A percentile compares a stretch with the other conserved stretches of the same genome.
These are phyloP conservation scores for Vigna trinervia DNA, from an alignment of 306 rosid species.

Conservation along the genomic window DNA sequence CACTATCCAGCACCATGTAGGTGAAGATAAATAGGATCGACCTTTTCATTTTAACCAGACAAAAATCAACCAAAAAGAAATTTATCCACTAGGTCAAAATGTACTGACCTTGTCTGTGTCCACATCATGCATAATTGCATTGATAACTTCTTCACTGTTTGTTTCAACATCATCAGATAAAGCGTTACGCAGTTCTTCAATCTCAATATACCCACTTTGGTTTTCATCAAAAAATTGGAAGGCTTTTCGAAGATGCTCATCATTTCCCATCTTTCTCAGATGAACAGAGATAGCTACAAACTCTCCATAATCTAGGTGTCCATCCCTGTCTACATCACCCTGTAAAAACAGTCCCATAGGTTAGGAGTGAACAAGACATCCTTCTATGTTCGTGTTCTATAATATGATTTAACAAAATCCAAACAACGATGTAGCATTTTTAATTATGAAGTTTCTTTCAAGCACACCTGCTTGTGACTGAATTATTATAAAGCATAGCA, in stretches of 20 bases:
- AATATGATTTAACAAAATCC: not conserved
- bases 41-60: slow-evolving; percentile 8
- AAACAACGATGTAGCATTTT: slow-evolving; percentile 16
- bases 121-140: slow-evolving; percentile 84
- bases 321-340: slow-evolving; percentile 94
- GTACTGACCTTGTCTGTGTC: slow-evolving; percentile 91
- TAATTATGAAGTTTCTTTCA: not conserved
- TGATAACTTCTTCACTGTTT: slow-evolving; percentile 73
- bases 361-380: slow-evolving; percentile 36
- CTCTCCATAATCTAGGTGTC: slow-evolving; percentile 83
- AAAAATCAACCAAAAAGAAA: not conserved
- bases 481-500: slow-evolving; percentile 1
- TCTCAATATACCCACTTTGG: slow-evolving; percentile 72
- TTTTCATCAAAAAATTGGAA: slow-evolving; percentile 85
- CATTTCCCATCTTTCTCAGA: slow-evolving; percentile 76
- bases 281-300: slow-evolving; percentile 93
- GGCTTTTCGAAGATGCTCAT: slow-evolving; percentile 85
- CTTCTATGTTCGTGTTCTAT: not conserved
- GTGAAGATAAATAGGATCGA: not conserved
- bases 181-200: slow-evolving; percentile 77
- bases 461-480: not conserved
- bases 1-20: not conserved
- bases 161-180: slow-evolving; percentile 67
- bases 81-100: slow-evolving; percentile 1
- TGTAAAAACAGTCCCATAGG: slow-evolving; percentile 52